Conservation (phyloP, 441 rosid species). For the Syzygium malaccense region DNA sequence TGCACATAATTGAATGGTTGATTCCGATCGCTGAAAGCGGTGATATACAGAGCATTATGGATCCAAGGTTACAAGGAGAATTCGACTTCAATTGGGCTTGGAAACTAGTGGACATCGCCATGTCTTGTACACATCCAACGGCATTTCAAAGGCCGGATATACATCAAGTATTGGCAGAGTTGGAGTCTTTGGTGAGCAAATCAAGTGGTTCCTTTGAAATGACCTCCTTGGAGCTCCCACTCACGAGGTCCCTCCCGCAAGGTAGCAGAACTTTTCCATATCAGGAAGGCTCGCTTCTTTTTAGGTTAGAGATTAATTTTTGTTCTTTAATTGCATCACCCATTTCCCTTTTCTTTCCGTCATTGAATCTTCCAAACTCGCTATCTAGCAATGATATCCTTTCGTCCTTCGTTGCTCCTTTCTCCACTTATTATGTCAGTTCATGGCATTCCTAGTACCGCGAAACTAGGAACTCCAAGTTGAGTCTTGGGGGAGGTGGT, state of each 20-base stretch:
- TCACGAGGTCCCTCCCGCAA: accelerated
- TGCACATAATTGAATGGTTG: not conserved
- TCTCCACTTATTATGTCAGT: not conserved
- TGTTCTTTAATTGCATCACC: not conserved
- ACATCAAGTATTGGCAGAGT: not conserved
- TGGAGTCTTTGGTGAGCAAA: not conserved
- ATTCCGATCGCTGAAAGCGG: not conserved
- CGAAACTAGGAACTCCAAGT: accelerated
- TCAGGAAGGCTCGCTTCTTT: not conserved
- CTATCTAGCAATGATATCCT: not conserved
- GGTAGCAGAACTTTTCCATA: not conserved
- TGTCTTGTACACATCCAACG: not conserved
- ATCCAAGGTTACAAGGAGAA: not conserved
- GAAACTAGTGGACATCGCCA: not conserved
- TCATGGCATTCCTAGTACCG: not conserved
- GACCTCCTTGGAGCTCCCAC: not conserved
- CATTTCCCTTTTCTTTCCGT: not conserved
- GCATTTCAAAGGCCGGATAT: not conserved
- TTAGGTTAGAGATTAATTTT: not conserved
- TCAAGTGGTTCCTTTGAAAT: accelerated
- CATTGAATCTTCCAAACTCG: not conserved
- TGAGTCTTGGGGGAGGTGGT: not conserved
- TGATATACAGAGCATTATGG: not conserved
- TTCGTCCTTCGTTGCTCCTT: not conserved
- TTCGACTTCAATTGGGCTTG: not conserved